Evolutionary conservation across 2,329 filamentous ascomycete genomes (phyloP), one percentile per base, ranked within the genome.

Genomic region (Xylaria hypoxylon): DNA sequence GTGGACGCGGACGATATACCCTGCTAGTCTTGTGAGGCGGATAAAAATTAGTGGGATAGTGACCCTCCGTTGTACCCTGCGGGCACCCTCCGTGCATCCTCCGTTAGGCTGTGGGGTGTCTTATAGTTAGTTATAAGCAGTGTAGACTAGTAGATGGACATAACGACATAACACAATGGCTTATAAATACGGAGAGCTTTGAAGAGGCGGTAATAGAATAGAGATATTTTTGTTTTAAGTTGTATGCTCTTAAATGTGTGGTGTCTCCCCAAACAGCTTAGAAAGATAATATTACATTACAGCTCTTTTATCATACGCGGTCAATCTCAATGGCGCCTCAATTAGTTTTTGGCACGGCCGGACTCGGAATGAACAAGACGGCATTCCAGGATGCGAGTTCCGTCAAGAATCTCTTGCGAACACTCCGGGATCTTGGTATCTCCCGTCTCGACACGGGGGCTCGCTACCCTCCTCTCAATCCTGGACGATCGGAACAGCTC

Each of bases 381-480:
- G 71, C 71, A n/a, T 77, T 75, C 57, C 71, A 76, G 35, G 67
- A 73, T 45, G 63, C 40, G 5, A 59, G 67, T 1, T 62, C 71
- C 3, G 72, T 75, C 15, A 64, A 55, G 7, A 33, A 42, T 3
- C 56, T 76, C 1, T 67, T 76, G 11, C 8, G 31, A 10, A 71
- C 67, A 1, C 64, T 77, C 6, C 63, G 57, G 8, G 31, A 24
- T 0, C 70, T 73, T 6, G 70, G 67, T 17, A 70, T 74, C 57
- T 33, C 19, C 2, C 68, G 68, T 13, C 59, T 75, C 5, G 72
- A 74, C 26, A 62, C 77, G 1, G 78, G 74, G 2, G 75, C 77
- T 10, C 73, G 77, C 15, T 80, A 80, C 48, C 76, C 78, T 24
- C 76, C 75, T 3, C 60, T 68, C 4, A 74, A 74, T 10, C 75